Percentiles rank a stretch among this genome's conserved stretches.
Conservation (phyloP, 345 rosid species). For the Brassica juncea region DNA sequence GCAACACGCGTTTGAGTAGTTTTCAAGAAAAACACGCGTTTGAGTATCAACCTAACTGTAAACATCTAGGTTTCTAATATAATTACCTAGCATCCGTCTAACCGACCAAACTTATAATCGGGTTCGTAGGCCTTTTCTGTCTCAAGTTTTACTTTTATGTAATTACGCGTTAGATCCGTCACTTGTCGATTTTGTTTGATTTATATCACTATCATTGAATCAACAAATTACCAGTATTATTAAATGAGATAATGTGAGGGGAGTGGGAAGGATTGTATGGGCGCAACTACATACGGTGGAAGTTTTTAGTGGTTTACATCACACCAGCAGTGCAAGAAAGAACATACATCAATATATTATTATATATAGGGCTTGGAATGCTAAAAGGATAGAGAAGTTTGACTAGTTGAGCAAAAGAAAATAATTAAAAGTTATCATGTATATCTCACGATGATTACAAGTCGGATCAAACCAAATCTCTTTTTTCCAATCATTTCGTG, state of each 20-base stretch:
- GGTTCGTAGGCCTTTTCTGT: not conserved
- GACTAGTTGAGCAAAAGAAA: constrained; percentile 10
- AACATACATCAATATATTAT: constrained; percentile 12
- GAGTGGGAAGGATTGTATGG: not conserved
- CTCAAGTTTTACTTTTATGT: constrained; percentile 2
- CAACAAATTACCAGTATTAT: not conserved
- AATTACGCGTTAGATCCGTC: constrained; percentile 8
- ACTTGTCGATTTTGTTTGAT: constrained; percentile 14
- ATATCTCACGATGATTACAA: constrained; percentile 23
- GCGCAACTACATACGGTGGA: not conserved
- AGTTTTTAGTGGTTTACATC: not conserved
- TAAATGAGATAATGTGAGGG: not conserved
- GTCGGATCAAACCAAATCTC: constrained; percentile 1
- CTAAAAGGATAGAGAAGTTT: constrained; percentile 1
- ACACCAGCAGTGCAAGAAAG: constrained; percentile 14
- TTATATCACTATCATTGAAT: not conserved
- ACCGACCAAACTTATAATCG: constrained; percentile 8
- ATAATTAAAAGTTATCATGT: constrained; percentile 3
- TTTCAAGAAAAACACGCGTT: not conserved
- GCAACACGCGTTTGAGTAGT: not conserved
- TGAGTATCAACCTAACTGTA: not conserved
- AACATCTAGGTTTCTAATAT: not conserved
- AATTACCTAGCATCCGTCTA: not conserved
- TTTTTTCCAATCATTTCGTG: not conserved
- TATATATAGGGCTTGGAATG: constrained; percentile 13